phyloP scores from a whole-genome alignment of 306 rosid species.

The Prinsepia uniflora region DNA sequence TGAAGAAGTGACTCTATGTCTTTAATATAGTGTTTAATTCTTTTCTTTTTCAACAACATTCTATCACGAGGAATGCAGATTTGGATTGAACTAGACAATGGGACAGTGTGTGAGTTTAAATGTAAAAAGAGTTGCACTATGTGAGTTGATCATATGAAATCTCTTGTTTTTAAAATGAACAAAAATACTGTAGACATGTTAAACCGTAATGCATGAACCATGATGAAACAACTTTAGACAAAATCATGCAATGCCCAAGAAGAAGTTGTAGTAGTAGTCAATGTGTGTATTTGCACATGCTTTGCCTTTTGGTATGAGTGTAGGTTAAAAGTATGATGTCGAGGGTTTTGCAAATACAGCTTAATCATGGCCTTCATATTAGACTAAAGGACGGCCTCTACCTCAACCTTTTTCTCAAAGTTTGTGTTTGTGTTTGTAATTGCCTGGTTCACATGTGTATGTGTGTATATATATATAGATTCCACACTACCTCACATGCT shows the following conservation, averaged over 20 bases:
- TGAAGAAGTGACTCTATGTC: too few relatives aligned
- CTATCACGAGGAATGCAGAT: too few relatives aligned
- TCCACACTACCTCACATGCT: slow-evolving; percentile 66
- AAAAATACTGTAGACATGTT: too few relatives aligned
- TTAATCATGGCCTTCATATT: slow-evolving; percentile 28
- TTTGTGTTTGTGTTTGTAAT: neutral
- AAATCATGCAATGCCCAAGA: neutral
- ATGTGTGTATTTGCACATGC: slow-evolving; percentile 50
- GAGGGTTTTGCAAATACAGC: slow-evolving; percentile 26
- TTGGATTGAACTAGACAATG: too few relatives aligned
- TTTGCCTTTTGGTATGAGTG: slow-evolving; percentile 32
- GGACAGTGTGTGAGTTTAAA: too few relatives aligned
- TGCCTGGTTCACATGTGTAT: neutral
- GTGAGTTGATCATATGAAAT: too few relatives aligned
- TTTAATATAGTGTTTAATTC: too few relatives aligned
- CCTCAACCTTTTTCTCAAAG: slow-evolving; percentile 22
- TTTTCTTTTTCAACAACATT: too few relatives aligned
- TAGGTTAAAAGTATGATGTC: slow-evolving; percentile 11
- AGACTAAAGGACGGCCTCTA: slow-evolving; percentile 11
- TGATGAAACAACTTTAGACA: too few relatives aligned
- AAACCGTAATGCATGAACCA: too few relatives aligned
- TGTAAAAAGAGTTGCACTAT: too few relatives aligned
- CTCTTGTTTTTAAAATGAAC: too few relatives aligned
- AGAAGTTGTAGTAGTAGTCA: neutral
- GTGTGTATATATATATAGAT: slow-evolving; percentile 36